Evolutionary conservation across 441 rosid species (phyloP), one percentile per base, ranked within the genome.

Genomic region (Jatropha multifida): DNA sequence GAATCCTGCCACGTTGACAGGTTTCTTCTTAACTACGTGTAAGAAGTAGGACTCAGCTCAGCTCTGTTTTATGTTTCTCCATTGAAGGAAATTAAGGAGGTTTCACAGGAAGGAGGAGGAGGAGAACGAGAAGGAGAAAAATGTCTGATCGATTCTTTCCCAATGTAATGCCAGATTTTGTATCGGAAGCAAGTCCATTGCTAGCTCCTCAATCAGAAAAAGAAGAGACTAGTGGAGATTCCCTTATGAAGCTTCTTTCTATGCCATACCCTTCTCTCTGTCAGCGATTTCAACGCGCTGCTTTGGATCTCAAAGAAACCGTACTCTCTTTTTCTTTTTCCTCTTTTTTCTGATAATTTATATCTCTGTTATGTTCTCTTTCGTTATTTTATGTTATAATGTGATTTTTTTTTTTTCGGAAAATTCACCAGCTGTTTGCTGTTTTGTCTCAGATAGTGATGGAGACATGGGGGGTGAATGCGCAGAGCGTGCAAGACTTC

Each of bases 101-200:
- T 56, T 18, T 52, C 18, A 17, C 12, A 56, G n/a, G 63, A 49
- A 26, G 58, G 32, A 32, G 32, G 32, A 32, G 46, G 6, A 46
- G 54, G 10, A 51, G 54, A 51, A 51, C 17, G 8, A 51, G 55
- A 12, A 9, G 1, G 48, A 52, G 38, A 44, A 71, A 42, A 70
- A 88, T 92, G 97, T 85, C 83, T 54, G 94, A 89, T 76, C 88
- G 92, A 12, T 90, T 84, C 84, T 89, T 92, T 79, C 85, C 88
- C 54, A 89, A 90, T 40, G 54, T 72, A 54, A 85, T 90, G 88
- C 93, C 94, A 3, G 86, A 79, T 69, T 86, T 83, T 44, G 85
- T 81, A 13, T 60, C 73, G 41, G 65, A 61, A 83, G 73, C 71
- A 40, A 56, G 77, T 9, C 42, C 56, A 78, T 42, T 65, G n/a